phyloP scores from a whole-genome alignment of 805 yeast species.

The Ogataea nakhonphanomensis region DNA sequence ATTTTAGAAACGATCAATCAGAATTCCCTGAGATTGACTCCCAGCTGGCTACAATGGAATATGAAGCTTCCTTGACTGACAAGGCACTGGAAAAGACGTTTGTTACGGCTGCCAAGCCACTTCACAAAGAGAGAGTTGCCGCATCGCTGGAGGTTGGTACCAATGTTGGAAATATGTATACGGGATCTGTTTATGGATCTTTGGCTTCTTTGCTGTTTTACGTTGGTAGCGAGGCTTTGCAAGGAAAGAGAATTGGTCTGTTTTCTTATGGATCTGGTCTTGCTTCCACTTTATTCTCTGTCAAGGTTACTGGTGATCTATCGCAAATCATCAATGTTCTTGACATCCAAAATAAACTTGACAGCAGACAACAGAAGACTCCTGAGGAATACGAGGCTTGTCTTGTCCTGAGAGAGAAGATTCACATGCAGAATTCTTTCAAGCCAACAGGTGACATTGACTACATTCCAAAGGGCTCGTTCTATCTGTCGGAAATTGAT shows the following conservation, averaged over 20 bases:
- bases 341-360: slow-evolving; percentile 65
- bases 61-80: slow-evolving; percentile 77
- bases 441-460: slow-evolving; percentile 79
- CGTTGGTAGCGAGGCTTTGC: slow-evolving; percentile 70
- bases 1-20: slow-evolving; percentile 69
- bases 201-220: slow-evolving; percentile 76
- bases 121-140: slow-evolving; percentile 61
- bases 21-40: slow-evolving; percentile 55
- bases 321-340: slow-evolving; percentile 59
- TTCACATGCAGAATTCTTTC: slow-evolving; percentile 77
- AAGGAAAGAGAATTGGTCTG: slow-evolving; percentile 81
- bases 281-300: slow-evolving; percentile 85
- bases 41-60: slow-evolving; percentile 51
- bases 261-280: slow-evolving; percentile 98
- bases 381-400: slow-evolving; percentile 84
- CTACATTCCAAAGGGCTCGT: slow-evolving; percentile 67
- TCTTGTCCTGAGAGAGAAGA: slow-evolving; percentile 80
- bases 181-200: slow-evolving; percentile 88
- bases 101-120: slow-evolving; percentile 69
- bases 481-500: slow-evolving; percentile 79
- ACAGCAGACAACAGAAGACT: slow-evolving; percentile 57
- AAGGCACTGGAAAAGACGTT: slow-evolving; percentile 82
- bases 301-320: slow-evolving; percentile 78
- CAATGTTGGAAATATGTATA: slow-evolving; percentile 97
- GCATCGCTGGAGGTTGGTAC: slow-evolving; percentile 88